These are phyloP conservation scores for Bacterosira constricta DNA, from an alignment of 108 stramenopile genomes.

Conservation along the genomic window DNA sequence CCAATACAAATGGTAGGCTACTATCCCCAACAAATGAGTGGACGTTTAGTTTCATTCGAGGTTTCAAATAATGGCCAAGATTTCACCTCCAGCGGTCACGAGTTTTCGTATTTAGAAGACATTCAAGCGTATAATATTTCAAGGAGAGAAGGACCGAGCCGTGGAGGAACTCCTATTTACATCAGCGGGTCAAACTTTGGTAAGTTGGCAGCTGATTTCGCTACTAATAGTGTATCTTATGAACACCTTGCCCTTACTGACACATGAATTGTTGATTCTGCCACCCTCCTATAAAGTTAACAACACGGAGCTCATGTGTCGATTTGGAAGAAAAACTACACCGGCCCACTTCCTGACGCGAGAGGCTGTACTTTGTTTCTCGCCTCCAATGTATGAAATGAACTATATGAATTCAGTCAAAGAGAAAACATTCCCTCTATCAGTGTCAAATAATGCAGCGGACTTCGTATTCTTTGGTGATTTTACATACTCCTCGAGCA, in stretches of 20 bases:
- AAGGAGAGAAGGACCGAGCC: slow-evolving; percentile 13
- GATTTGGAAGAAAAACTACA: slow-evolving; percentile 27
- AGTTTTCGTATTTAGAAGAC: slow-evolving; percentile 49
- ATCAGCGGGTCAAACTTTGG: slow-evolving; percentile 48
- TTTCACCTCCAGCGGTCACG: slow-evolving; percentile 29
- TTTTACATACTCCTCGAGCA: slow-evolving; percentile 9
- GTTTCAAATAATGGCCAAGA: slow-evolving; percentile 66
- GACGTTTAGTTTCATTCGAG: slow-evolving; percentile 62
- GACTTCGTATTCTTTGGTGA: slow-evolving; percentile 19
- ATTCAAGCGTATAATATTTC: slow-evolving; percentile 23
- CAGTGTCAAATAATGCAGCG: slow-evolving; percentile 42
- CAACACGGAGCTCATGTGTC: slow-evolving; percentile 34
- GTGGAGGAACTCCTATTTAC: slow-evolving; percentile 45
- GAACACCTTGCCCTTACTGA: slow-evolving; percentile 35
- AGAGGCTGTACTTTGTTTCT: slow-evolving; percentile 49
- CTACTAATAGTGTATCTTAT: slow-evolving; percentile 56
- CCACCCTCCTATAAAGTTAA: slow-evolving; percentile 14
- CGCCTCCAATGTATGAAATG: slow-evolving; percentile 21
- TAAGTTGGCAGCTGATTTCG: slow-evolving; percentile 7
- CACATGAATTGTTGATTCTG: slow-evolving; percentile 16
- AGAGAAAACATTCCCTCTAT: slow-evolving; percentile 12
- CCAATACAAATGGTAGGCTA: slow-evolving; percentile 17
- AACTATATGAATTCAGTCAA: slow-evolving; percentile 18
- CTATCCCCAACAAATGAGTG: slow-evolving; percentile 59
- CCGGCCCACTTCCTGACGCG: slow-evolving; percentile 40